Percentiles rank a stretch among this genome's conserved stretches.
Evolutionary conservation across 208 protist species (phyloP).

Genomic region (Leishmania amazonensis): DNA sequence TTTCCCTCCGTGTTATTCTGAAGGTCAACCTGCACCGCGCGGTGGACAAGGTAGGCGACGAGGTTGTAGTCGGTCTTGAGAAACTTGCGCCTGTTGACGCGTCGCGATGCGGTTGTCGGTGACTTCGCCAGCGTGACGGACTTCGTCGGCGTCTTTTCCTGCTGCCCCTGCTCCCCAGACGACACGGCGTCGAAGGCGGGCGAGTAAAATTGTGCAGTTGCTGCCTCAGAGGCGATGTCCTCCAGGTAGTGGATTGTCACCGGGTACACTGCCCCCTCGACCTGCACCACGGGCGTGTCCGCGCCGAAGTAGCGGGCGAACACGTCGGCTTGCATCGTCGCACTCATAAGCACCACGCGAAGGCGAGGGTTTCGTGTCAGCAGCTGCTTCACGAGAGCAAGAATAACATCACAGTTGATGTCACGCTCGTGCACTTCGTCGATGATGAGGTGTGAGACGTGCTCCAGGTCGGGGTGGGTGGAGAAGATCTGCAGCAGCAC

Average conservation of each 20-base stretch:
- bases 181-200: conserved; percentile 55
- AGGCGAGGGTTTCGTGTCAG: conserved; percentile 69
- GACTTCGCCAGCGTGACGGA: neutral
- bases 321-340: conserved; percentile 97
- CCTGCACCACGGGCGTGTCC: conserved; percentile 61
- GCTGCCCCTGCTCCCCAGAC: neutral
- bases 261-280: conserved; percentile 76
- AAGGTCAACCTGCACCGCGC: conserved; percentile 53
- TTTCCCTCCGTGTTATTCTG: conserved; percentile 44
- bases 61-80: conserved; percentile 82
- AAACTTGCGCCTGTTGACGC: conserved; percentile 13
- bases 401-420: conserved; percentile 98
- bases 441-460: conserved; percentile 97
- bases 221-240: conserved; percentile 42
- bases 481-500: conserved; percentile 97
- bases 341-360: conserved; percentile 98
- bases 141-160: neutral
- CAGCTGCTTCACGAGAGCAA: conserved; percentile 95
- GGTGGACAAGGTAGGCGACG: conserved; percentile 71
- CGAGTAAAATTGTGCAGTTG: conserved; percentile 35
- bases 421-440: conserved; percentile 99
- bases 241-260: conserved; percentile 74
- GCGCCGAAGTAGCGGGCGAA: conserved; percentile 96
- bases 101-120: neutral
- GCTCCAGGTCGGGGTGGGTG: conserved; percentile 78